Percentiles rank a stretch among this genome's conserved stretches.
phyloP scores from a whole-genome alignment of 2,329 filamentous ascomycete genomes.

The Fusarium circinatum region DNA sequence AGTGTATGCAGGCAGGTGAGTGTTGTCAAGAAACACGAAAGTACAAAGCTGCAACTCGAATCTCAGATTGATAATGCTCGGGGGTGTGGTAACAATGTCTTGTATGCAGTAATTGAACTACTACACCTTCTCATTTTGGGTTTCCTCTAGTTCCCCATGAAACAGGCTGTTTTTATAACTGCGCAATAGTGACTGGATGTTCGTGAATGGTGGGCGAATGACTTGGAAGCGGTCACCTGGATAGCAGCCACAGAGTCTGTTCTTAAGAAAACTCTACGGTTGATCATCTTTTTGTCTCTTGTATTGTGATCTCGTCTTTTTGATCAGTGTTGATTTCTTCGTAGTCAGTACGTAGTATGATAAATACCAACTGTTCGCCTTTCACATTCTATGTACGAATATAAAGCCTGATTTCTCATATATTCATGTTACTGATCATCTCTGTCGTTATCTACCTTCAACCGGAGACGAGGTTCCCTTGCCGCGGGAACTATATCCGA shows the following conservation, averaged over 20 bases:
- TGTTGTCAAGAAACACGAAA: background rate
- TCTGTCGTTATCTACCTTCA: background rate
- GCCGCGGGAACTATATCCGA: slow-evolving; percentile 26
- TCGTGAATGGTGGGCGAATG: background rate
- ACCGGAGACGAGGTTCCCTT: background rate
- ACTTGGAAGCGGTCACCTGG: background rate
- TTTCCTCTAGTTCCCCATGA: background rate
- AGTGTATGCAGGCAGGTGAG: too few species aligned
- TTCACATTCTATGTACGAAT: too few species aligned
- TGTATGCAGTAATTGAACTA: background rate
- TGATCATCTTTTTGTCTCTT: background rate
- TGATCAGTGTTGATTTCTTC: too few species aligned
- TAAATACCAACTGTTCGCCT: too few species aligned
- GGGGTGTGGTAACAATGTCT: background rate
- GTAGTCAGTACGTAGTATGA: too few species aligned
- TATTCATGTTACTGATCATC: background rate
- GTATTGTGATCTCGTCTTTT: background rate
- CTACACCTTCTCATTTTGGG: background rate
- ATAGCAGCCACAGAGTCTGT: background rate
- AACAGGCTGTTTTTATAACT: background rate
- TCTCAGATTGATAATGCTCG: background rate
- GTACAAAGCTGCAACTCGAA: background rate
- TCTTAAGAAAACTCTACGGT: background rate
- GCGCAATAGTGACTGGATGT: background rate
- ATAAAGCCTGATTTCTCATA: background rate